A percentile compares a stretch with the other conserved stretches of the same genome.
phyloP scores from a whole-genome alignment of 345 rosid genomes.

The Ailanthus altissimus region DNA sequence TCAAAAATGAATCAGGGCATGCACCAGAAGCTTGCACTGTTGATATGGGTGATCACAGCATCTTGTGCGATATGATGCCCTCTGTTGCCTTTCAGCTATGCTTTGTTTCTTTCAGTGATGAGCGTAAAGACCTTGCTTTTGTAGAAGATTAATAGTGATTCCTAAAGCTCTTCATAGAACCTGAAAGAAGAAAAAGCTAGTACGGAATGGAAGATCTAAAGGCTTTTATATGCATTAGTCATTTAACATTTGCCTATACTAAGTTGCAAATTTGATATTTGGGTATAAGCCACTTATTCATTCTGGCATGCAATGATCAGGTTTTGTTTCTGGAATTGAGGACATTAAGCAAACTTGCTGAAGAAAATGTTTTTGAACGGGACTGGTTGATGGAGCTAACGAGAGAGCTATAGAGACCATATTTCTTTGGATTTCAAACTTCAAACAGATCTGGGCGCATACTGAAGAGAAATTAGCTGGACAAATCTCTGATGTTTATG shows the following conservation, averaged over 20 bases:
- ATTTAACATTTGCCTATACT: background rate
- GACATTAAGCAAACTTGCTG: slow-evolving; percentile 41
- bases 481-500: slow-evolving; percentile 23
- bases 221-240: background rate
- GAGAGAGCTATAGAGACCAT: slow-evolving; percentile 49
- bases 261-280: background rate
- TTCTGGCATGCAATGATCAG: slow-evolving; percentile 37
- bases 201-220: background rate
- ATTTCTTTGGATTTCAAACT: slow-evolving; percentile 43
- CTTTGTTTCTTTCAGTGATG: slow-evolving; percentile 13
- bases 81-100: slow-evolving; percentile 53
- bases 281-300: background rate
- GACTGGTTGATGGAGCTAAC: slow-evolving; percentile 52
- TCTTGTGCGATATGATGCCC: slow-evolving; percentile 28
- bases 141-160: background rate
- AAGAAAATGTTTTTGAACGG: slow-evolving; percentile 40
- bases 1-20: slow-evolving; percentile 20
- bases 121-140: background rate
- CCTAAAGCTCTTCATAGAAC: background rate
- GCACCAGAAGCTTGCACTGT: slow-evolving; percentile 15
- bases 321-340: slow-evolving; percentile 54
- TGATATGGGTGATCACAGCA: slow-evolving; percentile 19
- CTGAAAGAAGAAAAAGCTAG: background rate
- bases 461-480: slow-evolving; percentile 20
- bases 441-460: slow-evolving; percentile 34